Conservation (phyloP, 1,284 basidiomycete species). For the Ceratobasidium sp. region DNA sequence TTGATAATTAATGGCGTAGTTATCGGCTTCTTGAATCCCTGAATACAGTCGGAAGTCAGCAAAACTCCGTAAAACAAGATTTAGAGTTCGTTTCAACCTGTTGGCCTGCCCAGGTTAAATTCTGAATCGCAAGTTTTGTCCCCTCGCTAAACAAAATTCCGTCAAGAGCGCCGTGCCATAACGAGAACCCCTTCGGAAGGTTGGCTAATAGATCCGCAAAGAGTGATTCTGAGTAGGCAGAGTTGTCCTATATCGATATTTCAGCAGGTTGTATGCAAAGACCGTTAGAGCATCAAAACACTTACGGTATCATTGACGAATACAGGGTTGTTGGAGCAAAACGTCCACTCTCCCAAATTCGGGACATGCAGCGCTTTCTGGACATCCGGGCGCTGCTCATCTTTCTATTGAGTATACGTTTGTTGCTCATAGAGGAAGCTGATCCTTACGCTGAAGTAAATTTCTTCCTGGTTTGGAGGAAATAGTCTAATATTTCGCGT, state of each 20-base stretch:
- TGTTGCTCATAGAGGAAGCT: no score
- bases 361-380: conserved; percentile 46
- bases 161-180: conserved; percentile 43
- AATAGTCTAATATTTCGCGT: no score
- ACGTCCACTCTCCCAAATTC: conserved; percentile 43
- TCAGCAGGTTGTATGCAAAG: no score
- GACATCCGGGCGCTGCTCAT: conserved; percentile 46
- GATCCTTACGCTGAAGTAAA: background rate
- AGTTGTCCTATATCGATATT: conserved; percentile 41
- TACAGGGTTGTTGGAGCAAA: conserved; percentile 43
- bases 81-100: background rate
- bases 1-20: conserved; percentile 25
- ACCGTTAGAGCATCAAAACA: background rate
- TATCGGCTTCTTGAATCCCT: conserved; percentile 38
- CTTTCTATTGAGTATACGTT: conserved; percentile 33
- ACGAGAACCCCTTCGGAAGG: conserved; percentile 44
- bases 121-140: conserved; percentile 47
- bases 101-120: conserved; percentile 47
- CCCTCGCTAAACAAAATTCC: conserved; percentile 46
- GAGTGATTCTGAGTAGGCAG: conserved; percentile 46
- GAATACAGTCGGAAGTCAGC: no score
- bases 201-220: conserved; percentile 46
- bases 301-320: conserved; percentile 37
- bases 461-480: background rate
- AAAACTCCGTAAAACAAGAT: no score